These are phyloP conservation scores for Nymphaea colorata DNA, from an alignment of 164 flowering plant genomes.

Conservation along the genomic window DNA sequence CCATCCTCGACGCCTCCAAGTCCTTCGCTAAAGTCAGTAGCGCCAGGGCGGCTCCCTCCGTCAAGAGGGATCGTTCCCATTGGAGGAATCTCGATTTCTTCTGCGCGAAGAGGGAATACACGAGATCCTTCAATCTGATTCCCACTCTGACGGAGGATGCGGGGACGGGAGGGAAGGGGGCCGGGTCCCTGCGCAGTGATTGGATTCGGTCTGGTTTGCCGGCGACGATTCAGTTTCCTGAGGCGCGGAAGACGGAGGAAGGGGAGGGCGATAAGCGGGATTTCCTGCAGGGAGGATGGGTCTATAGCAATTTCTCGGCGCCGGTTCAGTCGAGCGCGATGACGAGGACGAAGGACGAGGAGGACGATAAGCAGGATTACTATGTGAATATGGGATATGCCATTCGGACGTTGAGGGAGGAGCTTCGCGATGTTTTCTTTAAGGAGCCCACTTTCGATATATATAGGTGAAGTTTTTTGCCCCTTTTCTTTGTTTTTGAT, in stretches of 20 bases:
- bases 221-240: too few relatives aligned
- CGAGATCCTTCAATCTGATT: not conserved
- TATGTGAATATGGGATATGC: slow-evolving; percentile 74
- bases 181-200: not conserved
- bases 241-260: too few relatives aligned
- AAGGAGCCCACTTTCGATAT: slow-evolving; percentile 55
- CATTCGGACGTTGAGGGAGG: slow-evolving; percentile 69
- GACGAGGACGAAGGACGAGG: slow-evolving; percentile 22
- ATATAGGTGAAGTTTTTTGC: slow-evolving; percentile 46
- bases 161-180: not conserved
- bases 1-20: not conserved
- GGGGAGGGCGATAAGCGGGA: too few relatives aligned
- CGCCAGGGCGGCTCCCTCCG: not conserved
- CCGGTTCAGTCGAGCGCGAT: slow-evolving; percentile 2
- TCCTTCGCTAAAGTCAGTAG: too few relatives aligned
- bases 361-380: slow-evolving; percentile 52
- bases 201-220: too few relatives aligned
- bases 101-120: not conserved
- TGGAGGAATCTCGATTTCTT: not conserved
- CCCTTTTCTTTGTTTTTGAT: not conserved
- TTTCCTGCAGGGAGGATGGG: not conserved
- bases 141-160: not conserved
- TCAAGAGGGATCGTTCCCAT: not conserved
- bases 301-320: not conserved
- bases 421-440: slow-evolving; percentile 54